Base-by-base conservation (phyloP, 805 yeast species). In the Ogataea trehalophila region DNA sequence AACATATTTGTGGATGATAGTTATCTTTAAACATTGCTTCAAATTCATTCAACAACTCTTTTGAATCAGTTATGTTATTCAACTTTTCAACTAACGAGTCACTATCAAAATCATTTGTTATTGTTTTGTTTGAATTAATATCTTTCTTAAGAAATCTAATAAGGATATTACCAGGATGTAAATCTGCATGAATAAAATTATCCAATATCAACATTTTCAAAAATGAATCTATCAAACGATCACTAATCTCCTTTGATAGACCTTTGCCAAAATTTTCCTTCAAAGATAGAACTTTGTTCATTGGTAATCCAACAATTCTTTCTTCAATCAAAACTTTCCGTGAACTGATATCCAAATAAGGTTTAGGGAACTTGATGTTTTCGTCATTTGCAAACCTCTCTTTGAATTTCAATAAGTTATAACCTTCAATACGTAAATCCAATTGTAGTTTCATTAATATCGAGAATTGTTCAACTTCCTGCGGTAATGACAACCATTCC, bases 401-500 rank as follows among this genome's bases (percentile, higher is more conserved):
- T 51, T 81, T 75, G 65, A 94, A 94, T 50, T 77, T 80, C 7
- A 77, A 70, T 47, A 94, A 69, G 62, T 94, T 94, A 52, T 84
- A 70, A 0, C 94, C 94, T 63, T 94, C 99, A 35, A 94, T 87
- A 53, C 97, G 72, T 48, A 94, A 68, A 67, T 94, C 98, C 48
- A 94, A 70, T 66, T 94, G 99, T 43, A 88, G 65, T 37, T 81
- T 80, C 98, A 94, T 92, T 70, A 94, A 75, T 0, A 80, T 70
- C 1, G 88, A 77, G 62, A 94, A 94, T 59, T 91, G 94, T 39
- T 83, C 86, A 2, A 92, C 98, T 64, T 94, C 99, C 51, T 85
- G 92, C 0, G 98, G 99, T 42, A 94, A 70, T 3, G 97, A 87
- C 5, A 94, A 72, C 99, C 99, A 94, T 62, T 94, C 97, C 95